These are phyloP conservation scores for Candida jianshihensis DNA, from an alignment of 805 yeast species.

Conservation along the genomic window DNA sequence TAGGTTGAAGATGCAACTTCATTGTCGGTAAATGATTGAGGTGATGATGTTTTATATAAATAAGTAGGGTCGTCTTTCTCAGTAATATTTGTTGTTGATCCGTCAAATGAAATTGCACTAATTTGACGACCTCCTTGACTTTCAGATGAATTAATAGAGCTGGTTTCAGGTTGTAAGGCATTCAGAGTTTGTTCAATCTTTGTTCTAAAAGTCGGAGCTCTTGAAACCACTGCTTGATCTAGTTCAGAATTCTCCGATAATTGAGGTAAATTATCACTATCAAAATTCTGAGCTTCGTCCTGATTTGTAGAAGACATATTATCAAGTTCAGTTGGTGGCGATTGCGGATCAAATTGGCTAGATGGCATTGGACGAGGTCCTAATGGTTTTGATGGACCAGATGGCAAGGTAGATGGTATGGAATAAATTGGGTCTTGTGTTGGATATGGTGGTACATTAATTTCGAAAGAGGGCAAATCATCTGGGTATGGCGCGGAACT, in stretches of 20 bases:
- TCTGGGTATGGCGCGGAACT: slow-evolving; percentile 15
- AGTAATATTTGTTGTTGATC: too few relatives aligned
- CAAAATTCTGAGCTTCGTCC: neutral
- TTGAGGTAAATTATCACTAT: slow-evolving; percentile 3
- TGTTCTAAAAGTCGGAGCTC: slow-evolving; percentile 21
- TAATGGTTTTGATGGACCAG: slow-evolving; percentile 10
- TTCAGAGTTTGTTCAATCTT: slow-evolving; percentile 19
- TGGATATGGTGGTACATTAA: slow-evolving; percentile 17
- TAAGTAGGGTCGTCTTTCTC: too few relatives aligned
- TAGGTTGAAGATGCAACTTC: slow-evolving; percentile 20
- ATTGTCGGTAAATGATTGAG: too few relatives aligned
- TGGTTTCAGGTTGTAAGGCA: slow-evolving; percentile 15
- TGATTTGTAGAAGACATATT: too few relatives aligned
- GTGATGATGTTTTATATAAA: too few relatives aligned
- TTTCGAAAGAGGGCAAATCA: slow-evolving; percentile 2
- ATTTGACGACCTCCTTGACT: slow-evolving; percentile 1
- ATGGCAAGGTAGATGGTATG: slow-evolving; percentile 1
- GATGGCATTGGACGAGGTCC: slow-evolving; percentile 27
- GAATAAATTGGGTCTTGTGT: neutral
- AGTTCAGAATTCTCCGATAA: slow-evolving; percentile 6
- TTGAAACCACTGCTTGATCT: slow-evolving; percentile 7
- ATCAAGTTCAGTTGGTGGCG: slow-evolving; percentile 1
- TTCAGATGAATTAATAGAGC: neutral
- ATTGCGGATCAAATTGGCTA: neutral
- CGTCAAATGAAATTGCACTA: neutral